Evolutionary conservation across 164 flowering plant genomes (phyloP), one percentile per base, ranked within the genome.

Genomic region (Annona cherimola): DNA sequence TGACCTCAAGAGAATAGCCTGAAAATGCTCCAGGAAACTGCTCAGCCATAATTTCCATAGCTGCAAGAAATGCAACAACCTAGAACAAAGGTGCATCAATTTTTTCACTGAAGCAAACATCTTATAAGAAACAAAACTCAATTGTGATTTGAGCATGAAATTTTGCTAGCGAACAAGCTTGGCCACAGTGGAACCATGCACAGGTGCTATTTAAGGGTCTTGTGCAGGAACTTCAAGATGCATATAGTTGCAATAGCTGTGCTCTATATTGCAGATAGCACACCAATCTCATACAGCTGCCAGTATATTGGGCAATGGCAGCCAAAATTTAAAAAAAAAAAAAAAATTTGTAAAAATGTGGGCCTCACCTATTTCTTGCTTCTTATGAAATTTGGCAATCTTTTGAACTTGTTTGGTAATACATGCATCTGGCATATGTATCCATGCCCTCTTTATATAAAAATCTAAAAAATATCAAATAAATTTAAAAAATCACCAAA

Each of bases 61-160:
- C 88, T 65, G 99, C 97, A 75, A 92, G 88, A 79, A 94, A 94
- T 46, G 98, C 99, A 41, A 94, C 99, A 75, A 94, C 98, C 99
- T 94, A 72, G 65, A 69, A 66, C 75, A 77, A 26, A 72, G 26
- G 43, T 18, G 45, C 41, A 41, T 5, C 6, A 11, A 42, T 41
- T 40, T 39, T 50, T 50, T 50, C 57, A 12, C 14, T 50, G 14
- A 50, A 50, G 57, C 57, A 50, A 16, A 50, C 57, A 11, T 50
- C 57, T 50, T 50, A 50, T 9, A 50, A 50, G 57, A 50, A 7
- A 50, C 14, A 9, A 11, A 5, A 8, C 57, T 50, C 57, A 50
- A 50, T 11, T 50, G 57, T 50, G 9, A 50, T 9, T 50, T 16
- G 9, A 50, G 57, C 57, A 9, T 9, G 14, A 16, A 11, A 50